Evolutionary conservation across 2,329 filamentous ascomycete genomes (phyloP).

Genomic region (Talaromyces pinophilus): DNA sequence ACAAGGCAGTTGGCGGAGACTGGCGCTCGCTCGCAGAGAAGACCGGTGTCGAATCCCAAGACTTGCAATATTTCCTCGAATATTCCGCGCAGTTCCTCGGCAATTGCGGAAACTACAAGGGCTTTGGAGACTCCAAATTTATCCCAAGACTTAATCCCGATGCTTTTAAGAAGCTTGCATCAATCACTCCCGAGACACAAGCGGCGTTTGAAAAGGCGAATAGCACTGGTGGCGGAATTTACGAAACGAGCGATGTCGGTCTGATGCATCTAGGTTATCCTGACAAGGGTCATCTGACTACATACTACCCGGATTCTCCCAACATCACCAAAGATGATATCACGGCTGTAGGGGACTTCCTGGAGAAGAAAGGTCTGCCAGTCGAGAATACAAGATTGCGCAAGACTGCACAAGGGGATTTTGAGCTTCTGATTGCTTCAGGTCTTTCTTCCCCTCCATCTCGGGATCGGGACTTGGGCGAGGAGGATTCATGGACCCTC

Average conservation of each 20-base stretch:
- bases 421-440: conserved; percentile 74
- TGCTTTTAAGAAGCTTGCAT: conserved; percentile 65
- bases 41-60: conserved; percentile 63
- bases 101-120: conserved; percentile 83
- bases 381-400: conserved; percentile 74
- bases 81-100: conserved; percentile 78
- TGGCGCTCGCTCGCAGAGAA: conserved; percentile 68
- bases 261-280: conserved; percentile 76
- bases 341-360: conserved; percentile 68
- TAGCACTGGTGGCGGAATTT: conserved; percentile 63
- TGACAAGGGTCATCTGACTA: conserved; percentile 74
- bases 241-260: conserved; percentile 63
- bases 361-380: conserved; percentile 70
- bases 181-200: conserved; percentile 60
- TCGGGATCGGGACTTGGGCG: conserved; percentile 68
- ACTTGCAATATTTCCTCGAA: conserved; percentile 70
- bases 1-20: conserved; percentile 67
- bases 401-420: conserved; percentile 65
- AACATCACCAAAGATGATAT: conserved; percentile 75
- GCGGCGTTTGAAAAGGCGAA: conserved; percentile 67
- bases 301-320: conserved; percentile 77
- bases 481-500: conserved; percentile 62
- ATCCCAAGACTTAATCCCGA: conserved; percentile 69
- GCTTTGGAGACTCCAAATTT: conserved; percentile 83
- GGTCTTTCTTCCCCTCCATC: conserved; percentile 61